Evolutionary conservation across 768 basidiomycete species (phyloP).

Genomic region (Suillus ampliporus): DNA sequence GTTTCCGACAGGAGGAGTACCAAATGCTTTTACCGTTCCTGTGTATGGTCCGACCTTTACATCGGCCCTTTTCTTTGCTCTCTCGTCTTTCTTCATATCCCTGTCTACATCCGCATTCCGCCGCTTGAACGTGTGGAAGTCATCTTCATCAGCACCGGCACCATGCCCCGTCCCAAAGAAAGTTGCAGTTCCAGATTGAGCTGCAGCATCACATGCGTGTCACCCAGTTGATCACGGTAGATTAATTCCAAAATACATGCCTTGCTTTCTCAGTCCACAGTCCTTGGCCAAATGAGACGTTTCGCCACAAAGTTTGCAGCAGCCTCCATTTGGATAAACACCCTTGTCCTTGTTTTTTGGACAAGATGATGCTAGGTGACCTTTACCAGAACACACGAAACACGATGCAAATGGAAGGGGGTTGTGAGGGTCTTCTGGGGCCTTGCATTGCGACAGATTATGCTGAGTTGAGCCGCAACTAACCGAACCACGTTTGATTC

Average conservation of each 20-base stretch:
- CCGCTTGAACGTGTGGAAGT: slow-evolving; percentile 85
- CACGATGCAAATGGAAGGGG: slow-evolving; percentile 90
- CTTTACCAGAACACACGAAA: slow-evolving; percentile 85
- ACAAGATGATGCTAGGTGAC: slow-evolving; percentile 87
- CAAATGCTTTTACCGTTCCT: slow-evolving; percentile 43
- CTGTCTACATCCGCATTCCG: slow-evolving; percentile 62
- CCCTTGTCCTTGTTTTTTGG: slow-evolving; percentile 81
- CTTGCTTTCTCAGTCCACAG: slow-evolving; percentile 69
- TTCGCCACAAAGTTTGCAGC: slow-evolving; percentile 87
- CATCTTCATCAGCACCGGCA: slow-evolving; percentile 92
- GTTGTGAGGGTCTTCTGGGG: slow-evolving; percentile 60
- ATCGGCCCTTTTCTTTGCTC: slow-evolving; percentile 46
- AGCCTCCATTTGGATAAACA: slow-evolving; percentile 90
- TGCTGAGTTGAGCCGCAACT: slow-evolving; percentile 88
- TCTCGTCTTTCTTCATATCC: slow-evolving; percentile 58
- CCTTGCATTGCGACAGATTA: slow-evolving; percentile 78
- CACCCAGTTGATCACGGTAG: not conserved
- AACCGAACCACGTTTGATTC: slow-evolving; percentile 1
- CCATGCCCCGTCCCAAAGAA: slow-evolving; percentile 45
- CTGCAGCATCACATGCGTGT: not conserved
- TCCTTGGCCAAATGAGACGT: slow-evolving; percentile 87
- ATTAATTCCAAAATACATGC: slow-evolving; percentile 35
- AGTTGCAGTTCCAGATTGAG: slow-evolving; percentile 27
- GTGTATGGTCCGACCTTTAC: slow-evolving; percentile 52
- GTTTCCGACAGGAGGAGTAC: slow-evolving; percentile 26